These are phyloP conservation scores for Rhizomucor pusillus DNA, from an alignment of 371 early-diverging fungal genomes.

Conservation along the genomic window DNA sequence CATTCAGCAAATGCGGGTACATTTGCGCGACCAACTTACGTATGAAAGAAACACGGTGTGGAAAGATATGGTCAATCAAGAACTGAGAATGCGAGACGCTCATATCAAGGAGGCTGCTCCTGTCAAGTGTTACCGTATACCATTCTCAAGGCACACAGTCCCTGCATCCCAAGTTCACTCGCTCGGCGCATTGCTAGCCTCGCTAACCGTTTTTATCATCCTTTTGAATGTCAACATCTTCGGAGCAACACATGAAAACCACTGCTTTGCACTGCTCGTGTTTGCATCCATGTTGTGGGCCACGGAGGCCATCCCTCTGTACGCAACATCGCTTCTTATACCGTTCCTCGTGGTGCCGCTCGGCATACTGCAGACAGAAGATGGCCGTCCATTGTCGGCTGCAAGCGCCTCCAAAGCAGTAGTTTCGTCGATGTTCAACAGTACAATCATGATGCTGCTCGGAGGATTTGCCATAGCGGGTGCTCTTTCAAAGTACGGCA, in stretches of 20 bases:
- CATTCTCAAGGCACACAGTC: slow-evolving; percentile 25
- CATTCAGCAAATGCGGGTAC: slow-evolving; percentile 59
- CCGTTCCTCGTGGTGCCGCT: slow-evolving; percentile 76
- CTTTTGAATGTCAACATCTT: slow-evolving; percentile 60
- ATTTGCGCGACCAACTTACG: slow-evolving; percentile 69
- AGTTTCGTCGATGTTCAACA: slow-evolving; percentile 92
- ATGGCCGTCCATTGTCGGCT: slow-evolving; percentile 55
- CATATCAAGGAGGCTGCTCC: slow-evolving; percentile 49
- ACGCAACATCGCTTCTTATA: slow-evolving; percentile 75
- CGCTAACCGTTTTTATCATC: slow-evolving; percentile 54
- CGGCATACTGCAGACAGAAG: slow-evolving; percentile 62
- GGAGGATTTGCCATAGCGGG: slow-evolving; percentile 95
- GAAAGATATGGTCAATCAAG: slow-evolving; percentile 78
- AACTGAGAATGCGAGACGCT: slow-evolving; percentile 57
- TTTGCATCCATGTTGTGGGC: slow-evolving; percentile 71
- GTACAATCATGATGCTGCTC: slow-evolving; percentile 93
- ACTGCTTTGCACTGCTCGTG: slow-evolving; percentile 66
- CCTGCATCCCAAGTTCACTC: slow-evolving; percentile 23
- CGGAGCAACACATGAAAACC: slow-evolving; percentile 56
- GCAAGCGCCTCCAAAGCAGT: slow-evolving; percentile 77
- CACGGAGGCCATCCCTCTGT: slow-evolving; percentile 80
- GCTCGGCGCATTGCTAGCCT: slow-evolving; percentile 31
- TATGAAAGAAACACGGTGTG: slow-evolving; percentile 83
- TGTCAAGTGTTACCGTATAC: slow-evolving; percentile 40
- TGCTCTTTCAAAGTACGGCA: slow-evolving; percentile 72